phyloP scores from a whole-genome alignment of 2,329 filamentous ascomycete genomes.

The Diaporthe humulicola region DNA sequence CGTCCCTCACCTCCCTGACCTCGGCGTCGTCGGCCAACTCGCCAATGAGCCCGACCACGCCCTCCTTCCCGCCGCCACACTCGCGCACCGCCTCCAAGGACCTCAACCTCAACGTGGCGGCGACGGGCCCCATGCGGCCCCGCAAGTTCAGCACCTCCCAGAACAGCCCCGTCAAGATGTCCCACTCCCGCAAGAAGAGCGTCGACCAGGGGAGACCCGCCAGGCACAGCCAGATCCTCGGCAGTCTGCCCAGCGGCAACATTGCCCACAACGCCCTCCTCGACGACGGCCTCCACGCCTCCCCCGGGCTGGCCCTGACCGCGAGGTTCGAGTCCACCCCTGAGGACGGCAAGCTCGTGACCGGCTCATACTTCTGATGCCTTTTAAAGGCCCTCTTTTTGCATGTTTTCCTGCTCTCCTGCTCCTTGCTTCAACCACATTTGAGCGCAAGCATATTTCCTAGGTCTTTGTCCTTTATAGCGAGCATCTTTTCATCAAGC shows the following conservation, averaged over 20 bases:
- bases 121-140: slow-evolving; percentile 22
- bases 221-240: slow-evolving; percentile 38
- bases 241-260: slow-evolving; percentile 35
- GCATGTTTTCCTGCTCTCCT: neutral
- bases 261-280: slow-evolving; percentile 25
- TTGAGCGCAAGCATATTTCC: slow-evolving; percentile 10
- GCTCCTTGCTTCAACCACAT: slow-evolving; percentile 1
- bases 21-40: slow-evolving; percentile 32
- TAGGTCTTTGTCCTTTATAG: slow-evolving; percentile 1
- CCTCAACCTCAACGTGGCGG: neutral
- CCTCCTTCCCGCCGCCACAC: slow-evolving; percentile 21
- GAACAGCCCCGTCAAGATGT: slow-evolving; percentile 36
- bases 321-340: slow-evolving; percentile 39
- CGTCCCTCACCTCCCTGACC: slow-evolving; percentile 34
- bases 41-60: slow-evolving; percentile 32
- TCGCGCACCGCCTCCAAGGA: slow-evolving; percentile 31
- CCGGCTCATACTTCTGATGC: slow-evolving; percentile 36
- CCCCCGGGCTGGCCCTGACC: slow-evolving; percentile 36
- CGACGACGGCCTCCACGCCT: slow-evolving; percentile 24
- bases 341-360: slow-evolving; percentile 33
- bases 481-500: slow-evolving; percentile 26
- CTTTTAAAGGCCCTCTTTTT: neutral
- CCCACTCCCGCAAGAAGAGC: slow-evolving; percentile 35
- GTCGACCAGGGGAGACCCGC: slow-evolving; percentile 35
- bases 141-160: slow-evolving; percentile 40